These are phyloP conservation scores for Abelmoschus esculentus DNA, from an alignment of 345 rosid species.

Conservation along the genomic window DNA sequence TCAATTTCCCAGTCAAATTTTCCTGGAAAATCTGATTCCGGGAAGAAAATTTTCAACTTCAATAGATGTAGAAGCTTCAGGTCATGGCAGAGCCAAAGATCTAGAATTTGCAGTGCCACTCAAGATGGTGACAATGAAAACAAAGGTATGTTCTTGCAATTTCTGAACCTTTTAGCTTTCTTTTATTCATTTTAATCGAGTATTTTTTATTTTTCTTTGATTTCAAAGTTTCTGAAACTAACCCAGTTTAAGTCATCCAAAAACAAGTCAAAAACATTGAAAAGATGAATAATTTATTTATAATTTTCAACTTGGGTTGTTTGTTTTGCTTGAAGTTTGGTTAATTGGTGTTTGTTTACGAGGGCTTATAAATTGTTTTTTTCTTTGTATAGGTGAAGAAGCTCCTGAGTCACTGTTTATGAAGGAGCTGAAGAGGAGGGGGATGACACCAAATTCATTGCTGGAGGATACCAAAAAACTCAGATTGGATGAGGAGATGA, in stretches of 20 bases:
- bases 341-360: background rate
- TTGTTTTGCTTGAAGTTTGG: background rate
- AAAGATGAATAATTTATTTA: background rate
- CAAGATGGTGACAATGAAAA: slow-evolving; percentile 43
- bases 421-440: slow-evolving; percentile 90
- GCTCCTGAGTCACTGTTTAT: slow-evolving; percentile 88
- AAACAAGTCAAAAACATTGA: background rate
- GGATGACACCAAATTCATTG: slow-evolving; percentile 84
- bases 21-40: slow-evolving; percentile 26
- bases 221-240: background rate
- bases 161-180: background rate
- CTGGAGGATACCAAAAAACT: slow-evolving; percentile 50
- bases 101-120: slow-evolving; percentile 39
- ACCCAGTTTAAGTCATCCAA: background rate
- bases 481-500: slow-evolving; percentile 41
- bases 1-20: slow-evolving; percentile 39
- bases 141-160: slow-evolving; percentile 40
- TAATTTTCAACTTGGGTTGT: background rate
- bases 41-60: slow-evolving; percentile 28
- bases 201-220: too few species aligned
- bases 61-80: slow-evolving; percentile 18
- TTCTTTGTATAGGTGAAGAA: slow-evolving; percentile 53
- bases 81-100: slow-evolving; percentile 13
- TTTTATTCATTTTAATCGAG: background rate
- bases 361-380: background rate